A percentile compares a stretch with the other conserved stretches of the same genome.
phyloP scores from a whole-genome alignment of 2,329 filamentous ascomycete species.

The Ascochyta pisi region DNA sequence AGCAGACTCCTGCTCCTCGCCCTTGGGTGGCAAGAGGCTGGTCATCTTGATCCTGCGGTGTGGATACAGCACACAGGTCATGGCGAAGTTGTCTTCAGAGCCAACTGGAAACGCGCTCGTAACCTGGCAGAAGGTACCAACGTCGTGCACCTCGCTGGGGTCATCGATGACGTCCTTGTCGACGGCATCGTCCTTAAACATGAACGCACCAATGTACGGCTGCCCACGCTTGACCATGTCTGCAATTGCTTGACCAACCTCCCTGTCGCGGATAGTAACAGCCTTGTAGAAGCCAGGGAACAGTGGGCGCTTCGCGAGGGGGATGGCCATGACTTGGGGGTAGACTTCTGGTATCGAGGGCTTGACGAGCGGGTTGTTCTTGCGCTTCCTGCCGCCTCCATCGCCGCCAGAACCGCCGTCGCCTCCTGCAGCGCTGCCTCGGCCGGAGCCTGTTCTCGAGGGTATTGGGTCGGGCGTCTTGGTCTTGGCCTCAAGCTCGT shows the following conservation, averaged over 20 bases:
- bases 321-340: slow-evolving; percentile 96
- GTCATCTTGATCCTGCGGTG: slow-evolving; percentile 94
- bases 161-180: slow-evolving; percentile 94
- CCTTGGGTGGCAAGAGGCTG: slow-evolving; percentile 73
- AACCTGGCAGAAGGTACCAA: slow-evolving; percentile 96
- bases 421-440: slow-evolving; percentile 65
- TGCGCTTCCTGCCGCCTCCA: slow-evolving; percentile 71
- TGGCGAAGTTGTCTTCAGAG: slow-evolving; percentile 75
- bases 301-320: slow-evolving; percentile 88
- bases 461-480: slow-evolving; percentile 60
- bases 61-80: slow-evolving; percentile 95
- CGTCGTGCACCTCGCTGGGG: slow-evolving; percentile 89
- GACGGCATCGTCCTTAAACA: slow-evolving; percentile 94
- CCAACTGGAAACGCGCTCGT: slow-evolving; percentile 93
- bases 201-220: slow-evolving; percentile 94
- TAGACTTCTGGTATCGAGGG: slow-evolving; percentile 92
- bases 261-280: slow-evolving; percentile 91
- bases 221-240: slow-evolving; percentile 98
- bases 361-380: slow-evolving; percentile 80
- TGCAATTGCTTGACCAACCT: slow-evolving; percentile 88
- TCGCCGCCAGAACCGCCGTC: slow-evolving; percentile 58
- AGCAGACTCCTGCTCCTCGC: slow-evolving; percentile 37
- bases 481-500: slow-evolving; percentile 52
- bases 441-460: slow-evolving; percentile 62
- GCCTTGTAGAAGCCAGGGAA: slow-evolving; percentile 99